Conservation (phyloP, 2,329 filamentous ascomycete genomes). For the Ceratocystiopsis brevicomis region DNA sequence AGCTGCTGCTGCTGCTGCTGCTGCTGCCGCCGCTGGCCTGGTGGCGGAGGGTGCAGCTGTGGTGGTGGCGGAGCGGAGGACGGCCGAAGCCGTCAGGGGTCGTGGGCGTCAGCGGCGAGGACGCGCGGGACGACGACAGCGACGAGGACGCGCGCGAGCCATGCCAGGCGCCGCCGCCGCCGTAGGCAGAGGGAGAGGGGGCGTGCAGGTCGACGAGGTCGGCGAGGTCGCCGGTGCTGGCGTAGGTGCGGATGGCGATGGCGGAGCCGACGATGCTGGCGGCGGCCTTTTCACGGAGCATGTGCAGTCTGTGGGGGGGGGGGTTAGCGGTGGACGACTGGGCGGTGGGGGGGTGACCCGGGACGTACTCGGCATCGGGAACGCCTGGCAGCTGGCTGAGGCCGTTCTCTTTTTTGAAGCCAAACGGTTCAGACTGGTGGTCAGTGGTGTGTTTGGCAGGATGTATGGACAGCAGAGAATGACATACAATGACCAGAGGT, state of each 20-base stretch:
- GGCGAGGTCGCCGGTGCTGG: constrained; percentile 3
- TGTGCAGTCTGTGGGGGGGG: constrained; percentile 1
- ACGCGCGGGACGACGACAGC: too few species aligned
- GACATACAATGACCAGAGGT: constrained; percentile 28
- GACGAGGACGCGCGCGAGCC: too few species aligned
- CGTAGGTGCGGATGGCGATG: constrained; percentile 3
- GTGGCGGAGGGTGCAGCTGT: not conserved
- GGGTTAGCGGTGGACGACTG: not conserved
- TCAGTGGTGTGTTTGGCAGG: not conserved
- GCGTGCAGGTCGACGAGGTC: constrained; percentile 1
- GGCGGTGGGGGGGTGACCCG: not conserved
- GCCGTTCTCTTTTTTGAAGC: constrained; percentile 35
- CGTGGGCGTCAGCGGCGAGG: not conserved
- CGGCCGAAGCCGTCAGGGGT: not conserved
- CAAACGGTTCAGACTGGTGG: constrained; percentile 35
- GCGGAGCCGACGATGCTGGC: constrained; percentile 8
- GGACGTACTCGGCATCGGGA: constrained; percentile 37
- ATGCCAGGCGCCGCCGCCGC: too few species aligned
- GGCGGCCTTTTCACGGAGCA: constrained; percentile 9
- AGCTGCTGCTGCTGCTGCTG: too few species aligned
- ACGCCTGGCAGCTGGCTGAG: constrained; percentile 28
- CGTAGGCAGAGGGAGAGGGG: constrained; percentile 3
- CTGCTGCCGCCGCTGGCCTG: too few species aligned
- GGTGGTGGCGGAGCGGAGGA: not conserved
- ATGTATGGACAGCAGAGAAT: not conserved